A percentile compares a stretch with the other conserved stretches of the same genome.
Evolutionary conservation across 2,329 filamentous ascomycete species (phyloP).

Genomic region (Endothia cerciana): DNA sequence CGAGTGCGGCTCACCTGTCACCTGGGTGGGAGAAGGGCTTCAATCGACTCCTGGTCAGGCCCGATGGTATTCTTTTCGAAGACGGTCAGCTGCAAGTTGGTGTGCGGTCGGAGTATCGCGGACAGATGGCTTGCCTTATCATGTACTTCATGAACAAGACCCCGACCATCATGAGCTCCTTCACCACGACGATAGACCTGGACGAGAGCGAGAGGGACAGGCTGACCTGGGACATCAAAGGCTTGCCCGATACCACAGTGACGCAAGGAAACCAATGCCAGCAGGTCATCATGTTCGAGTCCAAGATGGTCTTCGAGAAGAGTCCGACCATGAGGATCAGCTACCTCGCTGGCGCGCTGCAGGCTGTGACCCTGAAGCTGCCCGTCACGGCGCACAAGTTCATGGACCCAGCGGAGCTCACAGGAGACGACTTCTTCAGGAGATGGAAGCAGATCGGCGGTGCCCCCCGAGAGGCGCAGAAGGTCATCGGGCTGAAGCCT

Average conservation of each 20-base stretch:
- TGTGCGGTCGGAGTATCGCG: conserved; percentile 89
- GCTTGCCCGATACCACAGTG: conserved; percentile 82
- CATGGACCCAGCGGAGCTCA: conserved; percentile 88
- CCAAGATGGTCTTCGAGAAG: conserved; percentile 78
- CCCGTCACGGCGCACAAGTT: conserved; percentile 92
- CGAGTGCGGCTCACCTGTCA: conserved; percentile 88
- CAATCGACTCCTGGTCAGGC: conserved; percentile 75
- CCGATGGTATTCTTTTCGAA: conserved; percentile 91
- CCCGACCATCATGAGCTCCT: conserved; percentile 80
- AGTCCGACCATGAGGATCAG: conserved; percentile 91
- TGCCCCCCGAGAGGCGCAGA: conserved; percentile 82
- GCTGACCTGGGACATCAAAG: conserved; percentile 85
- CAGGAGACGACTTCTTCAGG: conserved; percentile 96
- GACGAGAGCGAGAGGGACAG: conserved; percentile 66
- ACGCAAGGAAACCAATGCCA: conserved; percentile 77
- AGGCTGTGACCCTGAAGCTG: conserved; percentile 88
- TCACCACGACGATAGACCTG: conserved; percentile 92
- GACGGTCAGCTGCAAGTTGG: conserved; percentile 94
- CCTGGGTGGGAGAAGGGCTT: conserved; percentile 94
- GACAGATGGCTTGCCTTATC: conserved; percentile 93
- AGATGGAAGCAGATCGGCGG: conserved; percentile 98
- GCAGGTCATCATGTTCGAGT: conserved; percentile 94
- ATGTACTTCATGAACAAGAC: conserved; percentile 97
- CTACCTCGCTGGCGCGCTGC: conserved; percentile 90
- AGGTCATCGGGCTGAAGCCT: conserved; percentile 72